phyloP scores from a whole-genome alignment of 1,284 basidiomycete genomes.

The Sparassis latifolia region DNA sequence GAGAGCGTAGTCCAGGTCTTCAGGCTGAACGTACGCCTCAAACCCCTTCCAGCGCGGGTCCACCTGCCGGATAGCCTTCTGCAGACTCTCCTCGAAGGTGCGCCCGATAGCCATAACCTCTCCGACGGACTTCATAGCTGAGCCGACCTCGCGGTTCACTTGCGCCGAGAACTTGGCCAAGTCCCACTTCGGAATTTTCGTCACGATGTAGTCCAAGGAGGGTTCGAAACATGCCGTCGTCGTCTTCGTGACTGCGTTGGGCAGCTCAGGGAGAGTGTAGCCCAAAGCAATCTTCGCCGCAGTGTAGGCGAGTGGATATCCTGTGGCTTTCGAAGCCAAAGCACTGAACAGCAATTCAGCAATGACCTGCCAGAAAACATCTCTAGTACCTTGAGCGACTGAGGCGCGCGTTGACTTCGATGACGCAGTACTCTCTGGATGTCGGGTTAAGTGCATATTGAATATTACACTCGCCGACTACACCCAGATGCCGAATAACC shows the following conservation, averaged over 20 bases:
- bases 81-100: conserved; percentile 97
- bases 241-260: conserved; percentile 98
- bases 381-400: conserved; percentile 34
- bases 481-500: conserved; percentile 83
- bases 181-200: conserved; percentile 99
- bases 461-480: conserved; percentile 98
- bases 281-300: conserved; percentile 99
- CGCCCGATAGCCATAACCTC: conserved; percentile 99
- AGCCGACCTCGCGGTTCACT: conserved; percentile 93
- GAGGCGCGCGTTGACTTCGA: conserved; percentile 91
- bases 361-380: conserved; percentile 44
- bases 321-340: conserved; percentile 97
- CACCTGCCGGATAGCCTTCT: conserved; percentile 97
- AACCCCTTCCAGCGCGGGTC: conserved; percentile 87
- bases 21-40: conserved; percentile 76
- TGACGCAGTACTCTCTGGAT: conserved; percentile 94
- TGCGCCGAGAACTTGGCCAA: conserved; percentile 93
- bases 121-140: conserved; percentile 98
- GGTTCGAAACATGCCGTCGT: conserved; percentile 99
- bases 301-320: conserved; percentile 98
- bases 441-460: conserved; percentile 97
- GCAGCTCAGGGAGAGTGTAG: conserved; percentile 94
- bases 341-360: conserved; percentile 37
- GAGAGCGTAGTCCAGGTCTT: conserved; percentile 80
- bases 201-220: conserved; percentile 99